Evolutionary conservation across 148 eudicot genomes (phyloP).

Genomic region (Camellia lanceoleosa): DNA sequence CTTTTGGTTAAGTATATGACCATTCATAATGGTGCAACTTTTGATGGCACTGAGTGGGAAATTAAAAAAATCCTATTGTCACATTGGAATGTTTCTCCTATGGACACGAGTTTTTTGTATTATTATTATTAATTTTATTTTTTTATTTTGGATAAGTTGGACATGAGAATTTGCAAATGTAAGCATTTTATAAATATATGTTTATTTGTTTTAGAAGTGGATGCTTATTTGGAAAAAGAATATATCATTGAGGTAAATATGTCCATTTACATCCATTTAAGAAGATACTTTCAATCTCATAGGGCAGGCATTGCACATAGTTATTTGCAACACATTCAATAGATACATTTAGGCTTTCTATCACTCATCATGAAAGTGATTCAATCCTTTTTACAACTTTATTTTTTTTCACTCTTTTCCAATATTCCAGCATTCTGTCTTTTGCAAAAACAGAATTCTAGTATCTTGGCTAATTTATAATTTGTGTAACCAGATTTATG

Average conservation of each 20-base stretch:
- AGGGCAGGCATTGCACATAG: background rate
- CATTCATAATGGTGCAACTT: background rate
- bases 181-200: too few relatives aligned
- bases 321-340: background rate
- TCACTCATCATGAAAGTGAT: background rate
- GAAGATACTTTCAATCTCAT: background rate
- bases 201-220: too few relatives aligned
- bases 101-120: too few relatives aligned
- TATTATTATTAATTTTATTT: too few relatives aligned
- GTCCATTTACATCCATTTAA: background rate
- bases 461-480: background rate
- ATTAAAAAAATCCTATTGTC: background rate
- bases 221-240: too few relatives aligned
- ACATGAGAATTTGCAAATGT: too few relatives aligned
- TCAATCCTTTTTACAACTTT: background rate
- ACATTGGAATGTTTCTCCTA: too few relatives aligned
- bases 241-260: background rate
- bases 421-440: background rate
- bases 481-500: background rate
- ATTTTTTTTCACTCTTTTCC: too few relatives aligned
- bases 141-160: too few relatives aligned
- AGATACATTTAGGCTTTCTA: background rate
- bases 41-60: background rate
- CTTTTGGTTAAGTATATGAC: background rate
- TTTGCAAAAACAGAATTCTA: background rate